phyloP scores from a whole-genome alignment of 2,329 filamentous ascomycete genomes.

The Claviceps arundinis region DNA sequence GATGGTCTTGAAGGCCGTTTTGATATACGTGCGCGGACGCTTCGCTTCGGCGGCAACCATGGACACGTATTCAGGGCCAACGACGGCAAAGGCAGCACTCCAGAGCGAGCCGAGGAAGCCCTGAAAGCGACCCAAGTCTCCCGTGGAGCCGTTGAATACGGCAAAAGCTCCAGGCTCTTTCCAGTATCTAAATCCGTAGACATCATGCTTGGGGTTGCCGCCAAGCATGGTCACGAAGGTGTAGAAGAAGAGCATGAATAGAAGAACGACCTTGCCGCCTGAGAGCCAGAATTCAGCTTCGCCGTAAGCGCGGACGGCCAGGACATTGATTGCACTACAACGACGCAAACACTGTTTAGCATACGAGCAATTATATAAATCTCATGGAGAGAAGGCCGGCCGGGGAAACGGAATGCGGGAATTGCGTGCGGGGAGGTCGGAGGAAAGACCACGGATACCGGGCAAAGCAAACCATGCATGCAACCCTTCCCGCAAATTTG shows the following conservation, averaged over 20 bases:
- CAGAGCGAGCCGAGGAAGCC: conserved; percentile 58
- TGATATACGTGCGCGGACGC: conserved; percentile 49
- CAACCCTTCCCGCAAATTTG: not conserved
- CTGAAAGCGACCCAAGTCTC: conserved; percentile 52
- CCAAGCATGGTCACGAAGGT: conserved; percentile 74
- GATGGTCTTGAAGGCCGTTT: conserved; percentile 57
- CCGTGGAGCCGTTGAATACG: conserved; percentile 40
- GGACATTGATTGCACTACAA: conserved; percentile 42
- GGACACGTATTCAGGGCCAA: conserved; percentile 54
- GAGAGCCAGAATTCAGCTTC: conserved; percentile 61
- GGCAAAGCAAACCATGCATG: not conserved
- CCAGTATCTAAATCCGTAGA: conserved; percentile 61
- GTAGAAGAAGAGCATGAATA: conserved; percentile 54
- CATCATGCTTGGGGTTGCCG: conserved; percentile 56
- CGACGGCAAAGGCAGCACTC: conserved; percentile 48
- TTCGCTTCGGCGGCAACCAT: conserved; percentile 58
- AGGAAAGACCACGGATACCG: not conserved
- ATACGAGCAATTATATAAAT: conserved; percentile 7
- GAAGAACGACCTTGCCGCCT: conserved; percentile 50
- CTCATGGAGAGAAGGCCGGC: not conserved
- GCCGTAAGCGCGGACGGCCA: conserved; percentile 53
- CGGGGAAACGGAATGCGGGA: not conserved
- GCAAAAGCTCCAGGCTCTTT: conserved; percentile 28
- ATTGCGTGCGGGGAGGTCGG: not conserved
- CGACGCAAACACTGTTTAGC: conserved; percentile 15